These are phyloP conservation scores for Emericellopsis terricola DNA, from an alignment of 495 filamentous ascomycete genomes.

Conservation along the genomic window DNA sequence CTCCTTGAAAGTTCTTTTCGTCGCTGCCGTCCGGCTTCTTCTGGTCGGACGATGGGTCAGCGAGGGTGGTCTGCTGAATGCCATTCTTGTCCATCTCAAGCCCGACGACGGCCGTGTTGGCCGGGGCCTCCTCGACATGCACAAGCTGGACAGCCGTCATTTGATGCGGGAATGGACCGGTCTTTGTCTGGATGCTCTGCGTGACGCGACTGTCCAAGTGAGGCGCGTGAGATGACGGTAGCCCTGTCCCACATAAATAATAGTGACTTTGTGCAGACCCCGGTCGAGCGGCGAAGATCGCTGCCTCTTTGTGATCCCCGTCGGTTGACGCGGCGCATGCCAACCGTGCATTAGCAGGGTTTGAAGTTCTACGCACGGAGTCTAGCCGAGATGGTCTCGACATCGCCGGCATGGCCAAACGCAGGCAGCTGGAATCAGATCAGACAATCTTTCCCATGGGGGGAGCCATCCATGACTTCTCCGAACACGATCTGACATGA, in stretches of 20 bases:
- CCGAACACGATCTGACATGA: background rate
- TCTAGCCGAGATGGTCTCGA: background rate
- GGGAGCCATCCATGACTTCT: too few relatives aligned
- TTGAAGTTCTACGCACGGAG: background rate
- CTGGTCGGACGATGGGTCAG: background rate
- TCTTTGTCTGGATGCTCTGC: background rate
- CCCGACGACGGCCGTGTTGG: too few relatives aligned
- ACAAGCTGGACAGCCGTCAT: background rate
- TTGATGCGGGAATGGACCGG: background rate
- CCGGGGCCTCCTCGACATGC: background rate
- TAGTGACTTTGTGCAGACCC: too few relatives aligned
- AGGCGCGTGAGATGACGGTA: background rate
- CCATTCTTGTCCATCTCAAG: background rate
- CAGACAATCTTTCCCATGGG: too few relatives aligned
- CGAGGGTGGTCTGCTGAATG: background rate
- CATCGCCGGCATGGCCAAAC: background rate
- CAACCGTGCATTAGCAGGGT: background rate
- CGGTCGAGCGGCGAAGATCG: too few relatives aligned
- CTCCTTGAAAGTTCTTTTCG: background rate
- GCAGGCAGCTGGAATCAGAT: background rate
- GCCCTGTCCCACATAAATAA: too few relatives aligned
- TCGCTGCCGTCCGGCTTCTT: background rate
- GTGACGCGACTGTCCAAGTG: background rate
- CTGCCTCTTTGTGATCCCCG: too few relatives aligned
- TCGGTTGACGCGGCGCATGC: background rate